These are phyloP conservation scores for Puccinia horiana DNA, from an alignment of 1,284 basidiomycete species.

Conservation along the genomic window DNA sequence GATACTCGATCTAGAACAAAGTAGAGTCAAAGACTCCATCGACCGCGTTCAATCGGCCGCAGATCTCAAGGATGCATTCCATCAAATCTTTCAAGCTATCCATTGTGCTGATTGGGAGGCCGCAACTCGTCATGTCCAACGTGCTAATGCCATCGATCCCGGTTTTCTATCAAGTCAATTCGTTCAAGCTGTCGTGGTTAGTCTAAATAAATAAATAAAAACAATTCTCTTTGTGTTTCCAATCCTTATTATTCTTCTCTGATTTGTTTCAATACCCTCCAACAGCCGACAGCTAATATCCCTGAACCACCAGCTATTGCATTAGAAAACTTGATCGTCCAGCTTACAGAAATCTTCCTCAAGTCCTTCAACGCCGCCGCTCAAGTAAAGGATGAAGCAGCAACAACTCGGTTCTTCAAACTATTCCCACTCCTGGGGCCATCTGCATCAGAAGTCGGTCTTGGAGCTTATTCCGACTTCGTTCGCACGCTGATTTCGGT, in stretches of 20 bases:
- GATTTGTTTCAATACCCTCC: background rate
- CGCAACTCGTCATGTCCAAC: constrained; percentile 82
- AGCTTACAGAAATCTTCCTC: constrained; percentile 76
- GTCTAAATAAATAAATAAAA: too few species aligned
- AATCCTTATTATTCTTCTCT: constrained; percentile 19
- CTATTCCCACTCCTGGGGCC: constrained; percentile 88
- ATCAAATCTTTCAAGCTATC: constrained; percentile 77
- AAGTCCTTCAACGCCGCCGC: constrained; percentile 78
- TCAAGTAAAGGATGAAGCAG: constrained; percentile 74
- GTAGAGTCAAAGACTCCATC: constrained; percentile 54
- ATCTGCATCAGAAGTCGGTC: constrained; percentile 78
- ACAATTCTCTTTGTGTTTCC: constrained; percentile 37
- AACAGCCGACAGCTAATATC: constrained; percentile 81
- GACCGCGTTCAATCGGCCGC: constrained; percentile 57
- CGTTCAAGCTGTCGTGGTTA: constrained; percentile 80
- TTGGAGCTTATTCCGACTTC: constrained; percentile 90
- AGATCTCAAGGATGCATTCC: constrained; percentile 66
- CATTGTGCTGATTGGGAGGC: constrained; percentile 90
- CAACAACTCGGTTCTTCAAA: constrained; percentile 92
- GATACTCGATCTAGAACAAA: constrained; percentile 50
- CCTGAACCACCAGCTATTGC: constrained; percentile 83
- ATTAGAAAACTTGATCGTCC: constrained; percentile 72
- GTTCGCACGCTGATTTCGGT: constrained; percentile 80
- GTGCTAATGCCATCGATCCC: constrained; percentile 79
- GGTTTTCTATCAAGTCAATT: constrained; percentile 80